These are phyloP conservation scores for Aspergillus sclerotiicarbonarius DNA, from an alignment of 495 filamentous ascomycete genomes.

Conservation along the genomic window DNA sequence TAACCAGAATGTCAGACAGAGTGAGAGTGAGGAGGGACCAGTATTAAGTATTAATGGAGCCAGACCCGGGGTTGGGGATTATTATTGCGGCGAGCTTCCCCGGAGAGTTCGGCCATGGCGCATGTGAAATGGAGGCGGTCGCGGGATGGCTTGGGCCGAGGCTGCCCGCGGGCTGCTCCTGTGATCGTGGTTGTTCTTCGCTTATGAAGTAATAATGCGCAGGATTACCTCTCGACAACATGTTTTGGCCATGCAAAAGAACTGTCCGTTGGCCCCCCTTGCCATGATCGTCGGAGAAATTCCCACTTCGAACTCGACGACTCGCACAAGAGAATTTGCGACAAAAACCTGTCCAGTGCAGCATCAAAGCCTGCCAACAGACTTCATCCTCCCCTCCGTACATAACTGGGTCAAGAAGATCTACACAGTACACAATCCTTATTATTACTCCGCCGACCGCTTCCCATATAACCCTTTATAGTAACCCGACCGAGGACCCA, in stretches of 20 bases:
- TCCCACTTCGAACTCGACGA: too few species aligned
- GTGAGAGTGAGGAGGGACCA: neutral
- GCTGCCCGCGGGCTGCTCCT: slow-evolving; percentile 3
- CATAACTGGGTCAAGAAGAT: neutral
- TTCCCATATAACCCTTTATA: neutral
- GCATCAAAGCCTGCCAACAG: neutral
- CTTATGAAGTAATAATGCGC: too few species aligned
- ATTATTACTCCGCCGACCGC: neutral
- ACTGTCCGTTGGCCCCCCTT: neutral
- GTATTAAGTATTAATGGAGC: slow-evolving; percentile 22
- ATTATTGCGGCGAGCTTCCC: slow-evolving; percentile 13
- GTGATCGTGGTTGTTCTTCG: neutral
- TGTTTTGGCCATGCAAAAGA: neutral
- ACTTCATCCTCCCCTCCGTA: neutral
- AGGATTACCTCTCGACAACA: too few species aligned
- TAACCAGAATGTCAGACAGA: slow-evolving; percentile 4
- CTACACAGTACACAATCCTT: neutral
- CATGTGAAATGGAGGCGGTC: slow-evolving; percentile 29
- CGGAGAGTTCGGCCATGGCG: slow-evolving; percentile 15
- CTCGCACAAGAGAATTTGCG: too few species aligned
- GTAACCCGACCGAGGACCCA: neutral
- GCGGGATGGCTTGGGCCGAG: slow-evolving; percentile 19
- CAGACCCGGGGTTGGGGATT: slow-evolving; percentile 1
- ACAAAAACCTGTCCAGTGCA: neutral
- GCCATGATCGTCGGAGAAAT: neutral